Conservation (phyloP, 306 rosid species). For the Begonia peltatifolia region DNA sequence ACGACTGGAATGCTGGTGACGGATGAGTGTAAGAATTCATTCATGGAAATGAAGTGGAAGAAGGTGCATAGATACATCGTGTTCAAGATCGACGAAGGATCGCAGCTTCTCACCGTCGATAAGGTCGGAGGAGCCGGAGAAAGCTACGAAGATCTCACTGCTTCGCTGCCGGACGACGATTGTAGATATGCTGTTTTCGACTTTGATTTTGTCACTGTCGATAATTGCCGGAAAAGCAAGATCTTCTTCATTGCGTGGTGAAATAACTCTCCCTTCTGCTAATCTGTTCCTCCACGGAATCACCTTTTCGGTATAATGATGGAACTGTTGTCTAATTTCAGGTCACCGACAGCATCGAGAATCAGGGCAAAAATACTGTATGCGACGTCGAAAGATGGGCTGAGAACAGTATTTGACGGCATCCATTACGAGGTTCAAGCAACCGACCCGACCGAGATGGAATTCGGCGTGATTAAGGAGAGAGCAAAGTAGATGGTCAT, state of each 20-base stretch:
- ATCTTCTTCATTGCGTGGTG: slow-evolving; percentile 99
- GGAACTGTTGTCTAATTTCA: slow-evolving; percentile 7
- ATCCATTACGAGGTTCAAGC: slow-evolving; percentile 87
- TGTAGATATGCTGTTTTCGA: slow-evolving; percentile 96
- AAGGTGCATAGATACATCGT: slow-evolving; percentile 84
- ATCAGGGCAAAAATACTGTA: slow-evolving; percentile 90
- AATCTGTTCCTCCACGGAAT: neutral
- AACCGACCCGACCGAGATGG: slow-evolving; percentile 97
- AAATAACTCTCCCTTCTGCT: neutral
- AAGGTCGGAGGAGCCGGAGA: slow-evolving; percentile 91
- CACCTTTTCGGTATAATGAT: neutral
- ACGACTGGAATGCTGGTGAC: slow-evolving; percentile 99
- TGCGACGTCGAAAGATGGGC: slow-evolving; percentile 91
- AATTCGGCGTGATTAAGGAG: slow-evolving; percentile 60
- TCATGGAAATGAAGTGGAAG: slow-evolving; percentile 99
- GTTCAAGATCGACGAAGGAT: slow-evolving; percentile 86
- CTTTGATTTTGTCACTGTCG: slow-evolving; percentile 95
- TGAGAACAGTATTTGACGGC: slow-evolving; percentile 89
- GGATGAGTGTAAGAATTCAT: slow-evolving; percentile 91
- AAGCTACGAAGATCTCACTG: slow-evolving; percentile 68
- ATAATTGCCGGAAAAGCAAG: slow-evolving; percentile 95
- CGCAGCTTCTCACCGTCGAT: slow-evolving; percentile 77
- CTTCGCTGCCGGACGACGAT: slow-evolving; percentile 77
- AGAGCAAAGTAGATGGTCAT: slow-evolving; percentile 29
- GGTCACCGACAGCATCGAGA: slow-evolving; percentile 94